phyloP scores from a whole-genome alignment of 345 rosid species.

The Anastatica hierochuntica region DNA sequence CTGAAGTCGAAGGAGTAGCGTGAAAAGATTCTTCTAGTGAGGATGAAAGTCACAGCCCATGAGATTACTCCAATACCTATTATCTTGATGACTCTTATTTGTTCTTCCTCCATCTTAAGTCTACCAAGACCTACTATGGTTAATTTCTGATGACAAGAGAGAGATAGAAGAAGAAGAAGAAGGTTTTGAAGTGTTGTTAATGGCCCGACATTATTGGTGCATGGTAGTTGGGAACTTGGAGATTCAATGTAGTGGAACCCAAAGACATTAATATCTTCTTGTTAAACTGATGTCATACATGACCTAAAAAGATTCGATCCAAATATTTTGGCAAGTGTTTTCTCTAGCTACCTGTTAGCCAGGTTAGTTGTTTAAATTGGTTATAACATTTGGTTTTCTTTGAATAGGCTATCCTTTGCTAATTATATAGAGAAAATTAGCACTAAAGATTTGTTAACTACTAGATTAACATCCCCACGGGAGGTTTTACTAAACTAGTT shows the following conservation, averaged over 20 bases:
- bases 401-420: too few relatives aligned
- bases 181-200: neutral
- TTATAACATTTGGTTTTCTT: neutral
- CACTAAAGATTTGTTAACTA: too few relatives aligned
- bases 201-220: slow-evolving; percentile 11
- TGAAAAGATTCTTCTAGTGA: slow-evolving; percentile 35
- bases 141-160: neutral
- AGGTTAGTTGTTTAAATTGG: neutral
- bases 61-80: slow-evolving; percentile 37
- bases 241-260: slow-evolving; percentile 22
- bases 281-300: neutral
- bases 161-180: neutral
- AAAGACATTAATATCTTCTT: neutral
- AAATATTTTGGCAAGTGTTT: slow-evolving; percentile 7
- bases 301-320: slow-evolving; percentile 12
- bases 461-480: too few relatives aligned
- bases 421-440: too few relatives aligned
- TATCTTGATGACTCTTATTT: slow-evolving; percentile 14
- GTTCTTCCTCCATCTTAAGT: slow-evolving; percentile 46
- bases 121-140: too few relatives aligned
- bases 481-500: too few relatives aligned
- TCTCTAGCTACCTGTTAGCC: neutral
- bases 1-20: slow-evolving; percentile 54
- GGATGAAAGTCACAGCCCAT: slow-evolving; percentile 43
- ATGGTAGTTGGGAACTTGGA: slow-evolving; percentile 18